Evolutionary conservation across 306 rosid species (phyloP).

Genomic region (Ziziphus jujuba): DNA sequence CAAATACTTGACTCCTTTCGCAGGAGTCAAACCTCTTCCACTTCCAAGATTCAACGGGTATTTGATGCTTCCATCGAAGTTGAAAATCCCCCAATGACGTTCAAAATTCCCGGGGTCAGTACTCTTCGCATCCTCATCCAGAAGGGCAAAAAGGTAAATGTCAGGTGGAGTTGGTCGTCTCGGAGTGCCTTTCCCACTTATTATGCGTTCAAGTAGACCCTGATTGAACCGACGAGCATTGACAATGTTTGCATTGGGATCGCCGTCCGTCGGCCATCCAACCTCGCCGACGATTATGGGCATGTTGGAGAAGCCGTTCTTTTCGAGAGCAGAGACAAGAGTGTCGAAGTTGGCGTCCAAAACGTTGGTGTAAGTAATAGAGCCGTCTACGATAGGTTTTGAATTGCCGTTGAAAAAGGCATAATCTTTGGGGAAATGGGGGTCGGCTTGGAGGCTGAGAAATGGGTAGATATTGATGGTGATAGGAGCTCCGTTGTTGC

Average conservation of each 20-base stretch:
- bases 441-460: slow-evolving; percentile 91
- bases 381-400: slow-evolving; percentile 77
- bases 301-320: slow-evolving; percentile 69
- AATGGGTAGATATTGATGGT: slow-evolving; percentile 93
- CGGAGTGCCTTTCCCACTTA: slow-evolving; percentile 62
- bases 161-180: slow-evolving; percentile 63
- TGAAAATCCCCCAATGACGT: slow-evolving; percentile 90
- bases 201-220: slow-evolving; percentile 59
- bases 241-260: slow-evolving; percentile 51
- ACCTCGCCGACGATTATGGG: slow-evolving; percentile 84
- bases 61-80: slow-evolving; percentile 70
- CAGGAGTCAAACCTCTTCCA: slow-evolving; percentile 51
- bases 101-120: slow-evolving; percentile 80
- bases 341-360: slow-evolving; percentile 94
- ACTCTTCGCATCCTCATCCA: slow-evolving; percentile 91
- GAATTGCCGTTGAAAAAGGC: slow-evolving; percentile 82
- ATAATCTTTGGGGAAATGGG: slow-evolving; percentile 82
- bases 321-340: slow-evolving; percentile 76
- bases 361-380: slow-evolving; percentile 76
- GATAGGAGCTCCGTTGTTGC: slow-evolving; percentile 55
- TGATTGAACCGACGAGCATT: slow-evolving; percentile 77
- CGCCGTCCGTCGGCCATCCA: slow-evolving; percentile 97
- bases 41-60: slow-evolving; percentile 57
- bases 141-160: slow-evolving; percentile 60
- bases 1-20: slow-evolving; percentile 75